These are phyloP conservation scores for Debaryomyces nepalensis DNA, from an alignment of 1,139 yeast genomes.

Conservation along the genomic window DNA sequence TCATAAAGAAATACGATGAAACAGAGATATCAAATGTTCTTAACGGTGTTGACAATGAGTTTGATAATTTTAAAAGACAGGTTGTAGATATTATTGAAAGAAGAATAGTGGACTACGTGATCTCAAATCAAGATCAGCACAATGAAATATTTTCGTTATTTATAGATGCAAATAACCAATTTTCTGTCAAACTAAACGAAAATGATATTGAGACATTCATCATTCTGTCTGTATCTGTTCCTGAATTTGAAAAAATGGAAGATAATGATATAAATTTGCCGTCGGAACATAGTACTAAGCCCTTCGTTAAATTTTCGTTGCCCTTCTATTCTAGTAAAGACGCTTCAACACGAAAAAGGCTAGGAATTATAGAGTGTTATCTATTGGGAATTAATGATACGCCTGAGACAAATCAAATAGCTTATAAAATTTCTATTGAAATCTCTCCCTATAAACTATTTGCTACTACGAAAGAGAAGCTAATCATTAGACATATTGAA, in stretches of 20 bases:
- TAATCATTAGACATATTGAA: conserved; percentile 17
- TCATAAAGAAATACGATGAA: conserved; percentile 40
- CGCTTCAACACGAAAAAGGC: conserved; percentile 24
- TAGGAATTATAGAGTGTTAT: conserved; percentile 41
- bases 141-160: conserved; percentile 18
- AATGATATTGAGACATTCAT: conserved; percentile 39
- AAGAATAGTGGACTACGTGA: conserved; percentile 29
- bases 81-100: conserved; percentile 31
- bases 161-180: conserved; percentile 36
- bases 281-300: conserved; percentile 4
- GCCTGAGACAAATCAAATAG: conserved; percentile 16
- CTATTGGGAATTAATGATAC: conserved; percentile 28
- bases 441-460: conserved; percentile 28
- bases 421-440: conserved; percentile 31
- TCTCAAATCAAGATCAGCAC: conserved; percentile 15
- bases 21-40: conserved; percentile 33
- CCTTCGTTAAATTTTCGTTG: conserved; percentile 40
- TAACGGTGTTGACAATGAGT: conserved; percentile 45
- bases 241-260: conserved; percentile 14
- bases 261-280: conserved; percentile 4
- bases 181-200: conserved; percentile 29
- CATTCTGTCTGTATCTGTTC: conserved; percentile 17
- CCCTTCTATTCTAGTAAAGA: conserved; percentile 34
- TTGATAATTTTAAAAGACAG: conserved; percentile 39
- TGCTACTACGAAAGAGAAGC: conserved; percentile 12